A percentile compares a stretch with the other conserved stretches of the same genome.
These are phyloP conservation scores for Chlorencoelia australis DNA, from an alignment of 2,329 filamentous ascomycete genomes.

Conservation along the genomic window DNA sequence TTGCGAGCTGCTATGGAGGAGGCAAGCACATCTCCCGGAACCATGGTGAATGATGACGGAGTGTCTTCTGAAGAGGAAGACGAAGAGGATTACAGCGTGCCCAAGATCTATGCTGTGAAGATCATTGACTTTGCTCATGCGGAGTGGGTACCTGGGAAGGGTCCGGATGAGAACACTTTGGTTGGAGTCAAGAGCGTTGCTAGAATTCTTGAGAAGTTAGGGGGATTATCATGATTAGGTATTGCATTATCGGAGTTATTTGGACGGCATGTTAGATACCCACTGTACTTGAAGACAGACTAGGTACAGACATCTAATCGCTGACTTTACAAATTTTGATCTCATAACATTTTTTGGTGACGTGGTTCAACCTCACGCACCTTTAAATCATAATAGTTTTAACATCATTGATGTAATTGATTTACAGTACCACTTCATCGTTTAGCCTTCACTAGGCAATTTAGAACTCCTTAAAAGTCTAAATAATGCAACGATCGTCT, in stretches of 20 bases:
- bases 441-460: too few relatives aligned
- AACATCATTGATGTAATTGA: too few relatives aligned
- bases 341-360: too few relatives aligned
- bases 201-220: conserved; percentile 54
- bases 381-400: too few relatives aligned
- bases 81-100: conserved; percentile 43
- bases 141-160: conserved; percentile 64
- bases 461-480: too few relatives aligned
- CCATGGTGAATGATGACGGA: conserved; percentile 18
- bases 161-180: conserved; percentile 77
- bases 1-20: conserved; percentile 32
- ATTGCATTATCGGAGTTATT: too few relatives aligned
- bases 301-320: too few relatives aligned
- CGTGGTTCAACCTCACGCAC: too few relatives aligned
- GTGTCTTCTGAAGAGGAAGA: conserved; percentile 37
- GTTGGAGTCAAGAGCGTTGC: conserved; percentile 62
- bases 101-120: conserved; percentile 68
- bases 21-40: conserved; percentile 23
- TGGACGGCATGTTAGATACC: conserved; percentile 20
- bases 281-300: conserved; percentile 7
- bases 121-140: conserved; percentile 98
- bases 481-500: too few relatives aligned
- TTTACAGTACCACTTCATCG: too few relatives aligned
- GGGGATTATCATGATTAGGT: not conserved
- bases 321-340: too few relatives aligned